Evolutionary conservation across 2,329 filamentous ascomycete genomes (phyloP).

Genomic region (Colletotrichum camelliae): DNA sequence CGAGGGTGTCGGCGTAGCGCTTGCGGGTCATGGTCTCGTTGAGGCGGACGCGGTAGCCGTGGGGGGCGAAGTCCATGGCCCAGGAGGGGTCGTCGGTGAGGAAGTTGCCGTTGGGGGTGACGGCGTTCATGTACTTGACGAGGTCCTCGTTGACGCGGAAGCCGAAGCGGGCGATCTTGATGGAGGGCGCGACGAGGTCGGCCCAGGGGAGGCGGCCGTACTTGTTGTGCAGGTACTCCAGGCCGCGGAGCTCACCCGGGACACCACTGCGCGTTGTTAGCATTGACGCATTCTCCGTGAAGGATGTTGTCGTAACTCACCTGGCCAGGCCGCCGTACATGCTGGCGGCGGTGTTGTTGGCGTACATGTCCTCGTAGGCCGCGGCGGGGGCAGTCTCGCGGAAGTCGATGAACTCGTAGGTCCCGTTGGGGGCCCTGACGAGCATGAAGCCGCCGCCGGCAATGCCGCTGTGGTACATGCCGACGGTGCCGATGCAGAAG

Average conservation of each 20-base stretch:
- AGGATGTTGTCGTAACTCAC: slow-evolving; percentile 54
- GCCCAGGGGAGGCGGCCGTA: slow-evolving; percentile 71
- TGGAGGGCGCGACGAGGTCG: slow-evolving; percentile 71
- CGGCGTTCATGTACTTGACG: slow-evolving; percentile 69
- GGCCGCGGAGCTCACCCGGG: slow-evolving; percentile 74
- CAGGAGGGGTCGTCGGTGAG: slow-evolving; percentile 74
- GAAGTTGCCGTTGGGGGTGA: slow-evolving; percentile 58
- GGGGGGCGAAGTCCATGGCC: slow-evolving; percentile 85
- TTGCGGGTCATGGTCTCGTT: slow-evolving; percentile 79
- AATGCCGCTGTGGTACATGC: slow-evolving; percentile 73
- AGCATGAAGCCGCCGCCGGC: slow-evolving; percentile 83
- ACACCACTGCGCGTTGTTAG: slow-evolving; percentile 53
- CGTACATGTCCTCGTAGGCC: slow-evolving; percentile 82
- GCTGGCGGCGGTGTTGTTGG: slow-evolving; percentile 67
- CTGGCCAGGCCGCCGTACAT: slow-evolving; percentile 73
- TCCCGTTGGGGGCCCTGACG: slow-evolving; percentile 66
- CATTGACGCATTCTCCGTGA: not conserved
- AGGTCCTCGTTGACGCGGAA: slow-evolving; percentile 77
- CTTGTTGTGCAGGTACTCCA: slow-evolving; percentile 74
- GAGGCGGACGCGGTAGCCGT: slow-evolving; percentile 67
- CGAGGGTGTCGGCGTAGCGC: slow-evolving; percentile 76
- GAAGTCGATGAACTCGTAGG: slow-evolving; percentile 84
- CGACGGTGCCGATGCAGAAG: slow-evolving; percentile 67
- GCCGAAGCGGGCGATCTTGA: slow-evolving; percentile 74
- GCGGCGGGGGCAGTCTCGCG: slow-evolving; percentile 83